Conservation (phyloP, 345 rosid species). For the Physaria fendleri region DNA sequence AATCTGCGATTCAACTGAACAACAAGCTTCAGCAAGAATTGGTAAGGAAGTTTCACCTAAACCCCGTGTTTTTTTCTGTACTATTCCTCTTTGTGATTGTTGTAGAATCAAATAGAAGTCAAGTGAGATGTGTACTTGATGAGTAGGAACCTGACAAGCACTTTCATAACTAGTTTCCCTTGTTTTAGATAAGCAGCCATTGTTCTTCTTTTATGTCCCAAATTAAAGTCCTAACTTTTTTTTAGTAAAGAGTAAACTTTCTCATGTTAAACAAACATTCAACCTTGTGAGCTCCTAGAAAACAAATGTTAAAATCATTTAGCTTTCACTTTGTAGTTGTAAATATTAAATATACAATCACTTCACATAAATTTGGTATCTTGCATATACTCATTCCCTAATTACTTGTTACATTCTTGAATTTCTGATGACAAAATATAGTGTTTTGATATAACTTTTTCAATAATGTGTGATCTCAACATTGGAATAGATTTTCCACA, state of each 20-base stretch:
- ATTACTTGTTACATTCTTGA: background rate
- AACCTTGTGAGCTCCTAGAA: conserved; percentile 27
- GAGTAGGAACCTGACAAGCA: background rate
- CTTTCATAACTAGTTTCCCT: background rate
- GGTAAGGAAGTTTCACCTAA: conserved; percentile 36
- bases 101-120: background rate
- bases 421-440: background rate
- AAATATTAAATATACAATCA: background rate
- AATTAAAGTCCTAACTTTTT: conserved; percentile 18
- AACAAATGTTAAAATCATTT: conserved; percentile 6
- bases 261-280: conserved; percentile 30
- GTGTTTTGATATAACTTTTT: background rate
- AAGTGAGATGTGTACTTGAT: background rate
- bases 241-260: background rate
- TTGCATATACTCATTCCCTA: conserved; percentile 11
- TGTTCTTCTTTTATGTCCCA: background rate
- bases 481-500: no score
- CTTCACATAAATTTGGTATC: background rate
- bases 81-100: background rate
- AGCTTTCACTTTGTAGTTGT: conserved; percentile 3
- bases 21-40: conserved; percentile 55
- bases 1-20: conserved; percentile 40
- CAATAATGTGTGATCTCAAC: no score
- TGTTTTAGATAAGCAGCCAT: background rate
- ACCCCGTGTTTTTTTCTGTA: background rate